A percentile compares a stretch with the other conserved stretches of the same genome.
Conservation (phyloP, 1,284 basidiomycete genomes). For the Microbotryum silenes-acaulis region DNA sequence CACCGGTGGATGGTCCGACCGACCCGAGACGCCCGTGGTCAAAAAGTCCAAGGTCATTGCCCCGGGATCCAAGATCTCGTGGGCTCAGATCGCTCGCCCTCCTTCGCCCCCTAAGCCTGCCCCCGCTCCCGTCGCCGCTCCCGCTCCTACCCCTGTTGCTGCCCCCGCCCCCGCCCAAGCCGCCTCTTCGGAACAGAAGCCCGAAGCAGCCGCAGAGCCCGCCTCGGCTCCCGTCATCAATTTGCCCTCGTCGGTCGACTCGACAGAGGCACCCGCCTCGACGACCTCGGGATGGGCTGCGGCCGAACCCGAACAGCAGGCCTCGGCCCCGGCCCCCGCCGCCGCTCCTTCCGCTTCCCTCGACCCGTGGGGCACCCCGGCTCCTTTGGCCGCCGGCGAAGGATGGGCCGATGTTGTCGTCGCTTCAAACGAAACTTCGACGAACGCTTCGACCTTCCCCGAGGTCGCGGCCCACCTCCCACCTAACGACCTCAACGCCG, state of each 20-base stretch:
- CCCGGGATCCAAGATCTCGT: constrained; percentile 29
- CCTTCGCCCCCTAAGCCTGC: constrained; percentile 27
- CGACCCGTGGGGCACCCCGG: constrained; percentile 36
- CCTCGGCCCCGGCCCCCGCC: constrained; percentile 15
- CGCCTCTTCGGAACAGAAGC: background rate
- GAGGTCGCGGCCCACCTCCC: constrained; percentile 29
- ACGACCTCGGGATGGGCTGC: constrained; percentile 8
- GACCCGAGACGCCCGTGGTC: constrained; percentile 3
- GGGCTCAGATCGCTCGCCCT: constrained; percentile 35
- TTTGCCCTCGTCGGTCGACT: constrained; percentile 11
- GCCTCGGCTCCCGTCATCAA: constrained; percentile 15
- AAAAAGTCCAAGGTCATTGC: constrained; percentile 25
- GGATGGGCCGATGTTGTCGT: constrained; percentile 35
- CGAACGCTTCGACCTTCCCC: constrained; percentile 21
- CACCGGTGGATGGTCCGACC: background rate
- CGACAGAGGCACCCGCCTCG: constrained; percentile 18
- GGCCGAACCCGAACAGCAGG: constrained; percentile 3
- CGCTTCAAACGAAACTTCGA: constrained; percentile 16
- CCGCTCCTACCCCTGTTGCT: constrained; percentile 4
- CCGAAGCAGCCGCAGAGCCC: constrained; percentile 7
- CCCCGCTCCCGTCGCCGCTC: constrained; percentile 7
- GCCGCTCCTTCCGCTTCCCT: constrained; percentile 30
- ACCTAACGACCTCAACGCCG: constrained; percentile 31
- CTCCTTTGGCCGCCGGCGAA: constrained; percentile 33
- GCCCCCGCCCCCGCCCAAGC: constrained; percentile 2